These are phyloP conservation scores for Colletotrichum godetiae DNA, from an alignment of 2,329 filamentous ascomycete genomes.

Conservation along the genomic window DNA sequence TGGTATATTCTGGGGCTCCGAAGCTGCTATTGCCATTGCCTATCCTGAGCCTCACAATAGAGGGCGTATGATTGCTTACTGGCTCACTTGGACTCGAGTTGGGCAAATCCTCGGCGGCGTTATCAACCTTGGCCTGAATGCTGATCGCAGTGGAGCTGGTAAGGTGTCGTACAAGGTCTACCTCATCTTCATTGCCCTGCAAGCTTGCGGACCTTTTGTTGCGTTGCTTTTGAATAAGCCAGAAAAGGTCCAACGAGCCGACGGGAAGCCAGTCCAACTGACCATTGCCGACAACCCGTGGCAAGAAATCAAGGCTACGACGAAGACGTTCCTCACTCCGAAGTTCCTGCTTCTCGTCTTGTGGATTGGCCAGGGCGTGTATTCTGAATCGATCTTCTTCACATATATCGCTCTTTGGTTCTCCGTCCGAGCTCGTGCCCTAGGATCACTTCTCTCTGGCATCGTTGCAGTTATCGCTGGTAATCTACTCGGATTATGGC, in stretches of 20 bases:
- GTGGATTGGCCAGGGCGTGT: constrained; percentile 62
- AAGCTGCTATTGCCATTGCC: constrained; percentile 48
- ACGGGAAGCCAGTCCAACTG: constrained; percentile 49
- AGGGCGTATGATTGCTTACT: constrained; percentile 70
- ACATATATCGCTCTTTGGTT: constrained; percentile 60
- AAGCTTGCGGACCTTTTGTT: constrained; percentile 57
- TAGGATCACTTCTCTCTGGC: constrained; percentile 57
- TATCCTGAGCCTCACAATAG: constrained; percentile 75
- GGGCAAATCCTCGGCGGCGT: constrained; percentile 64
- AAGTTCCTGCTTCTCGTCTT: constrained; percentile 60
- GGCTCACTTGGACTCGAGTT: constrained; percentile 68
- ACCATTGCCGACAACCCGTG: constrained; percentile 55
- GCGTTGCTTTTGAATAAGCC: constrained; percentile 58
- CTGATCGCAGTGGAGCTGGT: constrained; percentile 53
- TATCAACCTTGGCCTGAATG: constrained; percentile 62
- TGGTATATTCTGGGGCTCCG: constrained; percentile 49
- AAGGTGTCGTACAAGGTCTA: constrained; percentile 57
- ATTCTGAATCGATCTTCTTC: constrained; percentile 53
- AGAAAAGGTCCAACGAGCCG: constrained; percentile 54
- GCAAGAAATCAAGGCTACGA: constrained; percentile 67
- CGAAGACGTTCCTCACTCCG: constrained; percentile 54
- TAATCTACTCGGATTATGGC: constrained; percentile 70
- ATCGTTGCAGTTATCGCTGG: constrained; percentile 71
- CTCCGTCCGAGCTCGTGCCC: constrained; percentile 58
- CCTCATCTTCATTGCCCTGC: constrained; percentile 54